A percentile compares a stretch with the other conserved stretches of the same genome.
Evolutionary conservation across 2,329 filamentous ascomycete genomes (phyloP).

Genomic region (Epichloe amarillans): DNA sequence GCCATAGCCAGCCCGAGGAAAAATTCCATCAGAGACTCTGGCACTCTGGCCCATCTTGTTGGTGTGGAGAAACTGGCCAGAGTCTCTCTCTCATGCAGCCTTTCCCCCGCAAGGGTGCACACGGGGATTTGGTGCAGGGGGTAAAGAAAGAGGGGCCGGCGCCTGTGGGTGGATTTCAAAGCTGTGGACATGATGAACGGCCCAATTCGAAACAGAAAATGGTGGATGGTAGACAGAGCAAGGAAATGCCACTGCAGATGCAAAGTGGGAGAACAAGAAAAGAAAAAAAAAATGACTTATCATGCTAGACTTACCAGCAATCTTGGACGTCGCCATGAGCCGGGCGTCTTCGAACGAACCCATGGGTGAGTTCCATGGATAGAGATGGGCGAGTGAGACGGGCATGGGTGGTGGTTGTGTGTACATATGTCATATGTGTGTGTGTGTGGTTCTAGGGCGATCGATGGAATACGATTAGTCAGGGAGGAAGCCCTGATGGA

Average conservation of each 20-base stretch:
- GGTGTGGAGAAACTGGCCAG: too few species aligned
- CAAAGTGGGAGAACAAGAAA: not conserved
- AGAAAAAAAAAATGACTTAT: not conserved
- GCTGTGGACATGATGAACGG: too few species aligned
- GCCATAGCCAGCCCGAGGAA: not conserved
- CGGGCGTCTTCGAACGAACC: not conserved
- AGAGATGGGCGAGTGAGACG: constrained; percentile 1
- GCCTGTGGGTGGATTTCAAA: not conserved
- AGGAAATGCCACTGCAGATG: too few species aligned
- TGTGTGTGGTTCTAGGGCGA: not conserved
- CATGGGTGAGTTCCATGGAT: constrained; percentile 1
- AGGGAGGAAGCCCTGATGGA: constrained; percentile 2
- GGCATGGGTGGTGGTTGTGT: constrained; percentile 2
- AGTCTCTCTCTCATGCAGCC: too few species aligned
- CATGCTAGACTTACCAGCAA: not conserved
- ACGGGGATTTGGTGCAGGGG: too few species aligned
- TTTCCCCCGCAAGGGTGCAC: too few species aligned
- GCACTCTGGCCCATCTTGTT: too few species aligned
- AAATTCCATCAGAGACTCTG: too few species aligned
- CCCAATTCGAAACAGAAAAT: too few species aligned
- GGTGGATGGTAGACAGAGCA: too few species aligned
- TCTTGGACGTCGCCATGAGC: constrained; percentile 1
- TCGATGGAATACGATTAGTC: constrained; percentile 1
- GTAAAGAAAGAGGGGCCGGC: not conserved
- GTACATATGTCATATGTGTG: not conserved